phyloP scores from a whole-genome alignment of 257 asterid species.

The Petunia secreta region DNA sequence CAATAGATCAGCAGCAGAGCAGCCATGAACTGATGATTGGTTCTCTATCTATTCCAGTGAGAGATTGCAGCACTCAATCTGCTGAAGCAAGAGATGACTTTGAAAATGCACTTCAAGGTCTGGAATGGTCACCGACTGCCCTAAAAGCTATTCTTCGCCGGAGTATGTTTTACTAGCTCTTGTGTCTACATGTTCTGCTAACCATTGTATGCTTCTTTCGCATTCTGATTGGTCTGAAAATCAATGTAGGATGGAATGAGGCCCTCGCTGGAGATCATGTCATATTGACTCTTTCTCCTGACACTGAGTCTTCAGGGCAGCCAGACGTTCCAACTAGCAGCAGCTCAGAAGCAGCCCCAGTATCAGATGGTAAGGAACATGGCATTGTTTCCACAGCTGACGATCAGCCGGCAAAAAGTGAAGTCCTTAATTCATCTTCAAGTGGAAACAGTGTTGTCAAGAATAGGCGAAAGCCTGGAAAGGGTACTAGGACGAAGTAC shows the following conservation, averaged over 20 bases:
- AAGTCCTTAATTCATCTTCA: slow-evolving; percentile 22
- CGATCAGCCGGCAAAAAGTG: slow-evolving; percentile 6
- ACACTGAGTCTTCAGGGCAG: slow-evolving; percentile 42
- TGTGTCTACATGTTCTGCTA: slow-evolving; percentile 11
- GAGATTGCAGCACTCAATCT: slow-evolving; percentile 34
- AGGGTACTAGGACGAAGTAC: slow-evolving; percentile 54
- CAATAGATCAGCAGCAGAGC: slow-evolving; percentile 43
- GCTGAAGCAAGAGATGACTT: slow-evolving; percentile 30
- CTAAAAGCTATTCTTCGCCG: slow-evolving; percentile 66
- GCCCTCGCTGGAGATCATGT: slow-evolving; percentile 72
- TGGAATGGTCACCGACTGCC: slow-evolving; percentile 45
- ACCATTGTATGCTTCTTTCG: not conserved
- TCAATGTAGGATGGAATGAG: slow-evolving; percentile 79
- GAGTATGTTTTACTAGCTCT: slow-evolving; percentile 50
- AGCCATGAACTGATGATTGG: slow-evolving; percentile 73
- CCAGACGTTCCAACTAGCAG: slow-evolving; percentile 29
- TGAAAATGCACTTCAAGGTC: slow-evolving; percentile 35
- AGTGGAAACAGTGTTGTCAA: slow-evolving; percentile 39
- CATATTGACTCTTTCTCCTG: slow-evolving; percentile 51
- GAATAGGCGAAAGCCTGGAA: slow-evolving; percentile 45
- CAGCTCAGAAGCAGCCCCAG: slow-evolving; percentile 26
- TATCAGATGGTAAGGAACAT: slow-evolving; percentile 36
- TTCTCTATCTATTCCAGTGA: slow-evolving; percentile 64
- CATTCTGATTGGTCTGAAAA: slow-evolving; percentile 14
- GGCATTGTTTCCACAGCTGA: not conserved